Conservation (phyloP, 805 yeast species). For the Candida krabiensis region DNA sequence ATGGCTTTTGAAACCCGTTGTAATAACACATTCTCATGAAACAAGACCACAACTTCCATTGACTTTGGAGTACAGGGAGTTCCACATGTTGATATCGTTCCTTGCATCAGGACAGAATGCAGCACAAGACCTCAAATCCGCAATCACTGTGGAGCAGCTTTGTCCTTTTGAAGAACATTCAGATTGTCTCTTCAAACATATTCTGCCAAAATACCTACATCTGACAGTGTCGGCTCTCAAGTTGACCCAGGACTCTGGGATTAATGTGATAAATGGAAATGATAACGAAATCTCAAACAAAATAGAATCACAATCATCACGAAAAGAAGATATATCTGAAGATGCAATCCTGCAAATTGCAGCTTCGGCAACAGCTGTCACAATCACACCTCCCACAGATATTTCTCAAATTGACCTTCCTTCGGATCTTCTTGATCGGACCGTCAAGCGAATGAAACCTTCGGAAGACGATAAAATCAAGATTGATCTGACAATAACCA, state of each 20-base stretch:
- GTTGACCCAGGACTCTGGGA: slow-evolving; percentile 5
- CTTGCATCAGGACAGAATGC: not conserved
- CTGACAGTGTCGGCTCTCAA: slow-evolving; percentile 1
- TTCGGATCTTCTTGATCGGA: not conserved
- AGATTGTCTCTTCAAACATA: slow-evolving; percentile 12
- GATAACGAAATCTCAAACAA: not conserved
- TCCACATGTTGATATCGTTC: slow-evolving; percentile 1
- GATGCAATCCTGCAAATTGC: slow-evolving; percentile 6
- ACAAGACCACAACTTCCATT: slow-evolving; percentile 5
- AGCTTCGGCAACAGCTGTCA: slow-evolving; percentile 2
- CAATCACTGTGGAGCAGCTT: slow-evolving; percentile 4
- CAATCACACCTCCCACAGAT: not conserved
- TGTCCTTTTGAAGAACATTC: slow-evolving; percentile 11
- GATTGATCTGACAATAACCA: not conserved
- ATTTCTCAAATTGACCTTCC: not conserved
- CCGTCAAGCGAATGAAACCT: slow-evolving; percentile 2
- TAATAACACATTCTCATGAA: slow-evolving; percentile 20
- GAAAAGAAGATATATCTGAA: slow-evolving; percentile 1
- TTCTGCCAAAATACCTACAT: slow-evolving; percentile 12
- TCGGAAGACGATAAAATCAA: not conserved
- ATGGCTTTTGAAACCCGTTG: slow-evolving; percentile 28
- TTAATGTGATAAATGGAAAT: slow-evolving; percentile 1
- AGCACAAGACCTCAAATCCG: not conserved
- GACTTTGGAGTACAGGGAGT: slow-evolving; percentile 4
- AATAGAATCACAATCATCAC: not conserved